Evolutionary conservation across 345 rosid species (phyloP).

Genomic region (Gossypium thurberi): DNA sequence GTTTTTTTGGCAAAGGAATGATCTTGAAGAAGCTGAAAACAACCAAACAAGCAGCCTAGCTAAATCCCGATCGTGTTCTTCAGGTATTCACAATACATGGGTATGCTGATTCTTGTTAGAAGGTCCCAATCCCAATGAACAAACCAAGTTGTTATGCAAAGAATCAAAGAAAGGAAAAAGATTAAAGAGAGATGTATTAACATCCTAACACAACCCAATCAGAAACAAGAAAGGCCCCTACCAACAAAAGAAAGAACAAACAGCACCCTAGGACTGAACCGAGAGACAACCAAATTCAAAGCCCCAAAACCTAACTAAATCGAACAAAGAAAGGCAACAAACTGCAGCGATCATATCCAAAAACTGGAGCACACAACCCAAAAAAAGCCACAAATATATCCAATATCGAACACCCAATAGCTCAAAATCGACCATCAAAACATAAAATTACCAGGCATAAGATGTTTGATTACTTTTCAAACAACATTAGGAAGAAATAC

Average conservation of each 20-base stretch:
- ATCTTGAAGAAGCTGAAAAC: slow-evolving; percentile 60
- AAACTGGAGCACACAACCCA: not conserved
- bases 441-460: not conserved
- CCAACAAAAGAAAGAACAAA: not conserved
- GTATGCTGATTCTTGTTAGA: slow-evolving; percentile 32
- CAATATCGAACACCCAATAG: not conserved
- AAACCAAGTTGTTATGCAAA: slow-evolving; percentile 16
- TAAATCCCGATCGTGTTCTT: slow-evolving; percentile 57
- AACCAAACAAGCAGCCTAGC: slow-evolving; percentile 47
- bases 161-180: slow-evolving; percentile 16
- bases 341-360: not conserved
- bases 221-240: not conserved
- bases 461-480: not conserved
- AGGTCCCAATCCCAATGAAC: slow-evolving; percentile 25
- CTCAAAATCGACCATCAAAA: not conserved
- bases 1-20: slow-evolving; percentile 43
- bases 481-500: not conserved
- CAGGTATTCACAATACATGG: slow-evolving; percentile 54
- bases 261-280: not conserved
- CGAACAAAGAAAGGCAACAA: not conserved
- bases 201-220: not conserved
- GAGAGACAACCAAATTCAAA: not conserved
- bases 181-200: not conserved
- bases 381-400: not conserved
- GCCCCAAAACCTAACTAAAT: not conserved